phyloP scores from a whole-genome alignment of 2,329 filamentous ascomycete genomes.

The Penicillium verrucosum region DNA sequence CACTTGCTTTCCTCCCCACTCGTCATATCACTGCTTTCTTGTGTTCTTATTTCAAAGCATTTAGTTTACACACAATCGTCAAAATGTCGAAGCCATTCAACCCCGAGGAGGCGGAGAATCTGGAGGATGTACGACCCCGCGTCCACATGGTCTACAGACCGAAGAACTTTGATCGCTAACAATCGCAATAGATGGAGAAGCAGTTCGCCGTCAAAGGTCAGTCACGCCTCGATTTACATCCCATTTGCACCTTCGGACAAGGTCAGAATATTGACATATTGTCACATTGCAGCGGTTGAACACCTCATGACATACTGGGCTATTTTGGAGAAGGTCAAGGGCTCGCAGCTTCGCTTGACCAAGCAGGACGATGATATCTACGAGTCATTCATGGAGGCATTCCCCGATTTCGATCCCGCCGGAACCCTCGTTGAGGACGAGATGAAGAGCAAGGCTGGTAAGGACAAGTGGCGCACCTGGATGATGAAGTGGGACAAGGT shows the following conservation, averaged over 20 bases:
- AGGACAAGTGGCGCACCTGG: slow-evolving; percentile 92
- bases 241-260: neutral
- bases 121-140: slow-evolving; percentile 58
- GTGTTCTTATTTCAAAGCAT: neutral
- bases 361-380: slow-evolving; percentile 94
- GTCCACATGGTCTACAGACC: neutral
- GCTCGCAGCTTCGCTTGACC: slow-evolving; percentile 84
- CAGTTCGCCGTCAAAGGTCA: slow-evolving; percentile 95
- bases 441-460: slow-evolving; percentile 97
- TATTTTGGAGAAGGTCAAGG: slow-evolving; percentile 85
- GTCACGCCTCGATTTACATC: slow-evolving; percentile 4
- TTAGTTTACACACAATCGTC: slow-evolving; percentile 6
- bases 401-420: slow-evolving; percentile 87
- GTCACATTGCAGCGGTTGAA: slow-evolving; percentile 62
- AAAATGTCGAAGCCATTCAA: slow-evolving; percentile 48
- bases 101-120: slow-evolving; percentile 64
- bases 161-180: slow-evolving; percentile 22
- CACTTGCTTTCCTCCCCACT: slow-evolving; percentile 6
- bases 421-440: slow-evolving; percentile 80
- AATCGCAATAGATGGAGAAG: slow-evolving; percentile 76
- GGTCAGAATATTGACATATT: slow-evolving; percentile 8
- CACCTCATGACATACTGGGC: slow-evolving; percentile 97
- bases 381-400: slow-evolving; percentile 79
- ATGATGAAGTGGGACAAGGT: slow-evolving; percentile 90
- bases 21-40: neutral